A percentile compares a stretch with the other conserved stretches of the same genome.
phyloP scores from a whole-genome alignment of 768 basidiomycete species.

The Psilocybe cubensis region DNA sequence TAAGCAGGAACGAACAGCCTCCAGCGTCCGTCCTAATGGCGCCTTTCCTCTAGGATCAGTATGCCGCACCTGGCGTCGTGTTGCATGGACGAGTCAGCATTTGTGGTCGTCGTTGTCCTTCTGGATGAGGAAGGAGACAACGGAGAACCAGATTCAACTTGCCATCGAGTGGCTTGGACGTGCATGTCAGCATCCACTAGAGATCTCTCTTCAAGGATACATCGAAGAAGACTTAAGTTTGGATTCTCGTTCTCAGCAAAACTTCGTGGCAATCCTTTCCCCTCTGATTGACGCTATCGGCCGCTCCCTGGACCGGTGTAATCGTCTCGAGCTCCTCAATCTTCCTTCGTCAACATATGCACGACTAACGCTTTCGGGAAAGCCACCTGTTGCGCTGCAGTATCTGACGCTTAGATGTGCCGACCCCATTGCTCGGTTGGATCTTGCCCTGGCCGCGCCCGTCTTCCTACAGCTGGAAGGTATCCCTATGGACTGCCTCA shows the following conservation, averaged over 20 bases:
- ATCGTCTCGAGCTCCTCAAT: no score
- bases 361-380: no score
- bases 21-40: neutral
- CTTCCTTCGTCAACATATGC: no score
- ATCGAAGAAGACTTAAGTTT: neutral
- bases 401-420: no score
- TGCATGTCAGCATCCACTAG: neutral
- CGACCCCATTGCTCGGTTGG: no score
- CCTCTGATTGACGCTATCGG: no score
- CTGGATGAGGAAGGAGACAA: neutral
- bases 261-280: no score
- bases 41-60: conserved; percentile 3
- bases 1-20: neutral
- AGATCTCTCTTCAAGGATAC: neutral
- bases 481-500: no score
- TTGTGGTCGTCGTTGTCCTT: neutral
- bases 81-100: neutral
- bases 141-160: neutral
- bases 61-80: conserved; percentile 4
- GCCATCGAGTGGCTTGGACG: conserved; percentile 1
- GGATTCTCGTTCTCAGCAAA: neutral
- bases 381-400: no score
- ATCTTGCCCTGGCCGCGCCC: no score
- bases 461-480: no score
- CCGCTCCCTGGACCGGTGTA: no score